Evolutionary conservation across 208 protist species (phyloP), one percentile per base, ranked within the genome.

Genomic region (Acanthamoeba polyphaga): DNA sequence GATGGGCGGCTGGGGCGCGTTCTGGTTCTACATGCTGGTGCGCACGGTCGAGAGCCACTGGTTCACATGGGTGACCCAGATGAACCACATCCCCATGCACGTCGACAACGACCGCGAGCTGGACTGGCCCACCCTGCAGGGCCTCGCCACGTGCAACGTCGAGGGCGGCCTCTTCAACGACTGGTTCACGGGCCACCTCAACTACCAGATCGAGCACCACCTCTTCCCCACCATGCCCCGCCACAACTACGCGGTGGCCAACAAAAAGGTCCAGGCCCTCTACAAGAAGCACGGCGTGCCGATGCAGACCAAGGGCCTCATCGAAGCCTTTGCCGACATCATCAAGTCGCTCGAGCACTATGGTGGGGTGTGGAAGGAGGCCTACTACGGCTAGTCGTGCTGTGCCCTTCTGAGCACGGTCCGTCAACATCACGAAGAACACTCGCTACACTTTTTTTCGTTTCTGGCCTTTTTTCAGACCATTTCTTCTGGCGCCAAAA

Each of bases 171-270:
- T 68, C 34, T 95, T 64, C 66, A 96, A 93, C 46, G 93, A 96
- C 62, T 96, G 95, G 95, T 96, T 96, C 94, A 60, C 34, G 34
- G 95, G 95, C 60, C 55, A 68, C 60, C 94, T 96, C 62, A 51
- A 96, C 55, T 96, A 70, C 95, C 95, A 96, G 94, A 49, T 95
- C 38, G 95, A 95, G 49, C 95, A 96, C 84, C 95, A 96, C 82
- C 94, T 96, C 27, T 96, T 94, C 92, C 95, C 95, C 27, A 60
- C 58, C 29, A 49, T 96, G 68, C 94, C 95, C 13, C 90, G 95
- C 53, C 95, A 96, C 94, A 88, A 95, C 74, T 43, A 66, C 51
- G n/a, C 34, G 15, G 29, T 38, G 53, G 68, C 95, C 74, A n/a
- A 84, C 62, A 49, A 95, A 15, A 94, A 95, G 89, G 15, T 95